Percentiles rank a stretch among this genome's conserved stretches.
These are phyloP conservation scores for Cryptococcus maquisensis DNA, from an alignment of 1,284 basidiomycete genomes.

Conservation along the genomic window DNA sequence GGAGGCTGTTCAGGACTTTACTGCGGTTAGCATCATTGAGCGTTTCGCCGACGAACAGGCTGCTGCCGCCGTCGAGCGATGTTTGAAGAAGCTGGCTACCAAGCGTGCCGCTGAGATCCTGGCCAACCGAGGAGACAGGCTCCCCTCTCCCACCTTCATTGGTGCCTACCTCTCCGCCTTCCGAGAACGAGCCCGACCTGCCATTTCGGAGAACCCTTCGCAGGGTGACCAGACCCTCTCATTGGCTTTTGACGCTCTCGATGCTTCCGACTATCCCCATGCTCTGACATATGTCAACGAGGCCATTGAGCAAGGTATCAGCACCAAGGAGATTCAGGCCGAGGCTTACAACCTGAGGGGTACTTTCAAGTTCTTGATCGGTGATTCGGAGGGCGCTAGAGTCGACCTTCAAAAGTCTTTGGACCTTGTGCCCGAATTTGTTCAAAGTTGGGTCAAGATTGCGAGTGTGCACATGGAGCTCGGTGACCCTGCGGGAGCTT, in stretches of 20 bases:
- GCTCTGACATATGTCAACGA: conserved; percentile 77
- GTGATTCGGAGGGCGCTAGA: conserved; percentile 79
- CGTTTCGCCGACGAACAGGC: conserved; percentile 82
- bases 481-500: conserved; percentile 70
- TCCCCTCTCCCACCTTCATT: conserved; percentile 90
- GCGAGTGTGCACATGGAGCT: conserved; percentile 98
- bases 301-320: conserved; percentile 81
- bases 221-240: conserved; percentile 79
- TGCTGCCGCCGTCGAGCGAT: conserved; percentile 80
- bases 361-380: conserved; percentile 94
- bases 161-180: conserved; percentile 96
- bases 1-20: conserved; percentile 84
- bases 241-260: conserved; percentile 76
- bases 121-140: conserved; percentile 66
- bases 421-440: conserved; percentile 66
- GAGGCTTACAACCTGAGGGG: conserved; percentile 90
- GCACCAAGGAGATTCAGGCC: conserved; percentile 69
- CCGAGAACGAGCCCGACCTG: conserved; percentile 70
- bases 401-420: conserved; percentile 77
- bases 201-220: conserved; percentile 69
- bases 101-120: conserved; percentile 29
- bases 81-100: conserved; percentile 75
- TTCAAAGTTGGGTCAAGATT: conserved; percentile 94
- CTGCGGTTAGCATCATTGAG: conserved; percentile 89
- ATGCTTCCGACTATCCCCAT: conserved; percentile 81